Percentiles rank a stretch among this genome's conserved stretches.
These are phyloP conservation scores for Termitomyces sp. DNA, from an alignment of 768 basidiomycete species.

Conservation along the genomic window DNA sequence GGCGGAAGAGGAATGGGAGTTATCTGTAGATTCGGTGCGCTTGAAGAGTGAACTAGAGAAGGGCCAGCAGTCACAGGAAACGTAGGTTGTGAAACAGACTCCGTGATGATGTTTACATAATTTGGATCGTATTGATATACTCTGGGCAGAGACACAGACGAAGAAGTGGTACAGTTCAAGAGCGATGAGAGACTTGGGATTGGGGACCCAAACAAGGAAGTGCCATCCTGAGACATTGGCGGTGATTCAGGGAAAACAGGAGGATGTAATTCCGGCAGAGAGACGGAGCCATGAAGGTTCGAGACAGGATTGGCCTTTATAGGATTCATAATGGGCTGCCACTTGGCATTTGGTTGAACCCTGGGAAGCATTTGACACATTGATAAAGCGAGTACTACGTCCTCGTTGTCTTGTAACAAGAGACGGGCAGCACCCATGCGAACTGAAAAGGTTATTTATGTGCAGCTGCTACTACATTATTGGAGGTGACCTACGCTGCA, in stretches of 20 bases:
- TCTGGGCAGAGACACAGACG: slow-evolving; percentile 4
- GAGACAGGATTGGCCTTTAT: slow-evolving; percentile 1
- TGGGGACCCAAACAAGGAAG: slow-evolving; percentile 8
- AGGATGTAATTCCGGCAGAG: slow-evolving; percentile 10
- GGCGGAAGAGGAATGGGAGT: background rate
- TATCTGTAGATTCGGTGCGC: slow-evolving; percentile 6
- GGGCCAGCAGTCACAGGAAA: background rate
- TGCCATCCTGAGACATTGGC: background rate
- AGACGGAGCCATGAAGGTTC: slow-evolving; percentile 8
- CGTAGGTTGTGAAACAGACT: slow-evolving; percentile 9
- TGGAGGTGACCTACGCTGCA: slow-evolving; percentile 12
- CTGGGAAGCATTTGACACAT: slow-evolving; percentile 12
- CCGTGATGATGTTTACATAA: slow-evolving; percentile 1
- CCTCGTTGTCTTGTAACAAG: slow-evolving; percentile 13
- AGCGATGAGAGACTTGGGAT: slow-evolving; percentile 15
- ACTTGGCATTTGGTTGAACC: slow-evolving; percentile 6
- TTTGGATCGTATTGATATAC: slow-evolving; percentile 1
- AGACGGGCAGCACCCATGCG: slow-evolving; percentile 15
- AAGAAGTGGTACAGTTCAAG: slow-evolving; percentile 8
- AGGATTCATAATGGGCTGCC: slow-evolving; percentile 6
- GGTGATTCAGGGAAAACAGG: slow-evolving; percentile 1
- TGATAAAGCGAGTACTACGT: slow-evolving; percentile 8
- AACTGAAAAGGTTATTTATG: slow-evolving; percentile 5
- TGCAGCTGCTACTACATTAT: background rate
- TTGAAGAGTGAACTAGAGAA: slow-evolving; percentile 1